Conservation (phyloP, 495 filamentous ascomycete genomes). For the Penicillium tannophilum region DNA sequence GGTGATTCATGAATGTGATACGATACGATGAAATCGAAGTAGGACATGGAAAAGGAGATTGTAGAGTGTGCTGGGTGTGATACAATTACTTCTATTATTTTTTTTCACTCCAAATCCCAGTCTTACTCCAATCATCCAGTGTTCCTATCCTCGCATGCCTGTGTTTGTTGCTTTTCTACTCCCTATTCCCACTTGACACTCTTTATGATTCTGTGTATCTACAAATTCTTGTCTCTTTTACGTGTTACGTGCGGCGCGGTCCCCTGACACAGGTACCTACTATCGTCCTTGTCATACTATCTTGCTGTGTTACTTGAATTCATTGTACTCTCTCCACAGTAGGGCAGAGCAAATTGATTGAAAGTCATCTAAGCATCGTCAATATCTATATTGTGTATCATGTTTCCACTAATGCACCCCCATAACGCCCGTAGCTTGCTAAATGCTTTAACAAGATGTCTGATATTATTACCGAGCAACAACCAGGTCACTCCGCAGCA, state of each 20-base stretch:
- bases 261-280: conserved; percentile 23
- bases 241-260: conserved; percentile 12
- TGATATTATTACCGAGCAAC: conserved; percentile 41
- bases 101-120: conserved; percentile 8
- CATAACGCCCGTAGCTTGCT: not conserved
- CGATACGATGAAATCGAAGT: conserved; percentile 24
- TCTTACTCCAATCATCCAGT: not conserved
- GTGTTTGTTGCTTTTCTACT: conserved; percentile 1
- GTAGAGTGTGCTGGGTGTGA: conserved; percentile 5
- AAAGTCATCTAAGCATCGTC: conserved; percentile 6
- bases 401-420: not conserved
- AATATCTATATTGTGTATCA: not conserved
- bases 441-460: not conserved
- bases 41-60: conserved; percentile 5
- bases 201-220: conserved; percentile 34
- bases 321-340: conserved; percentile 7
- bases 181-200: conserved; percentile 18
- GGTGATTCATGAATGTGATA: conserved; percentile 29
- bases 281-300: conserved; percentile 30
- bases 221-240: conserved; percentile 24
- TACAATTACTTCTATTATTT: conserved; percentile 2
- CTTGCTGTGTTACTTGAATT: conserved; percentile 21
- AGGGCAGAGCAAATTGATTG: conserved; percentile 25
- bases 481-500: conserved; percentile 85
- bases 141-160: conserved; percentile 6